Base-by-base conservation (phyloP, 768 basidiomycete genomes). In the Crucibulum laeve region DNA sequence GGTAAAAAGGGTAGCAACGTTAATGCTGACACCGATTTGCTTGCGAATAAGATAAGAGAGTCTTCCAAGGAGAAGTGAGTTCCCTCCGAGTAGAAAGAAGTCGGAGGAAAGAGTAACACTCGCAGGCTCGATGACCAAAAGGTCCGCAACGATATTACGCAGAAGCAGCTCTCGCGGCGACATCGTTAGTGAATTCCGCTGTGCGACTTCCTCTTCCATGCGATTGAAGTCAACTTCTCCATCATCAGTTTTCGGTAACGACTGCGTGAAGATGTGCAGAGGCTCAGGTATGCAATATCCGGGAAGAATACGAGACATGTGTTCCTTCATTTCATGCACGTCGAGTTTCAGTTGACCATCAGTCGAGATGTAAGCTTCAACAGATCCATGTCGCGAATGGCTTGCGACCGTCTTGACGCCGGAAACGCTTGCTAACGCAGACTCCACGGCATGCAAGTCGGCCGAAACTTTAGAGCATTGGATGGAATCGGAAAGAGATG, bases 71-170 rank as follows among this genome's bases (percentile, higher is more conserved):
- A 74, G 59, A 1, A 73, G 54, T 3, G 72, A 74, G 48, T 64
- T 70, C n/a, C 70, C 70, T 26, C 70, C 70, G 21, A 72, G 52
- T 1, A 71, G 45, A 51, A 72, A 72, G 51, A 72, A 72, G 44
- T 72, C 70, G 4, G 69, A 67, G n/a, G 62, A 57, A 34, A 49
- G 42, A 5, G 49, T 54, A 22, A 71, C 58, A 39, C 53, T 52
- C 6, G 47, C 47, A 5, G 61, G 45, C 17, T 69, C 65, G 38
- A 63, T 40, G 14, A 51, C 42, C 1, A 72, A 53, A 15, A 70
- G 48, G 21, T 60, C 56, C 4, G 65, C 60, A 22, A 72, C 46
- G 38, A 71, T 61, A 30, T 66, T 62, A 6, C 69, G 58, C n/a
- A 71, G 60, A 8, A 62, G 53, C 25, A 59, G 37, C 38, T 69